Evolutionary conservation across 805 yeast species (phyloP).

Genomic region (Saccharomycopsis olivae): DNA sequence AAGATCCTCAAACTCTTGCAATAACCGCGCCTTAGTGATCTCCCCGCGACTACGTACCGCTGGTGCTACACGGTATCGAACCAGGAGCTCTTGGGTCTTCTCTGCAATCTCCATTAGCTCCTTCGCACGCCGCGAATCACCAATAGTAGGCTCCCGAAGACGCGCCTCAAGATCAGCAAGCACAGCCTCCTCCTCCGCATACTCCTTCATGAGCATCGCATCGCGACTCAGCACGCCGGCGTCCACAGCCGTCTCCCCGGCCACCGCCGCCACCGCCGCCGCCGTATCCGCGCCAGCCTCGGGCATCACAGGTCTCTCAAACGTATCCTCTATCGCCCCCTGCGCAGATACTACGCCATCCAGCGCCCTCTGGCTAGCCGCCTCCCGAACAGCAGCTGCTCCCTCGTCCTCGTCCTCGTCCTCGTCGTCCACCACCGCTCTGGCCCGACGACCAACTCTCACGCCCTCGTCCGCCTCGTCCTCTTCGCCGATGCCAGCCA

Average conservation of each 20-base stretch:
- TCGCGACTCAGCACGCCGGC: slow-evolving; percentile 1
- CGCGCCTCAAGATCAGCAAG: slow-evolving; percentile 4
- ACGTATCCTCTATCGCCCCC: no score
- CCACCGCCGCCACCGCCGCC: background rate
- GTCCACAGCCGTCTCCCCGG: slow-evolving; percentile 5
- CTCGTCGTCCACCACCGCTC: background rate
- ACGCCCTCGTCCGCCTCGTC: slow-evolving; percentile 3
- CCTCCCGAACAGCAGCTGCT: background rate
- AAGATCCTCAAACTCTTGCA: slow-evolving; percentile 12
- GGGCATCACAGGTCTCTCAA: background rate
- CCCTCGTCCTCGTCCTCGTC: slow-evolving; percentile 5
- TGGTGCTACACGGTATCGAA: slow-evolving; percentile 13
- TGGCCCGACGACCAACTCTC: background rate
- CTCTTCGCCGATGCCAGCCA: background rate
- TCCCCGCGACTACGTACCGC: slow-evolving; percentile 10
- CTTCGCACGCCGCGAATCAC: slow-evolving; percentile 3
- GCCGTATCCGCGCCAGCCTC: background rate
- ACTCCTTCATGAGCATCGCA: slow-evolving; percentile 2
- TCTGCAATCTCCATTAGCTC: slow-evolving; percentile 17
- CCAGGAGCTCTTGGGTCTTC: slow-evolving; percentile 13
- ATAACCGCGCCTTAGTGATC: slow-evolving; percentile 11
- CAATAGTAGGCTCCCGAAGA: background rate
- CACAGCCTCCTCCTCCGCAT: slow-evolving; percentile 9
- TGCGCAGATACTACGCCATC: no score
- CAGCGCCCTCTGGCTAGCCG: no score